phyloP scores from a whole-genome alignment of 1,284 basidiomycete species.

The Rhodofomes roseus region DNA sequence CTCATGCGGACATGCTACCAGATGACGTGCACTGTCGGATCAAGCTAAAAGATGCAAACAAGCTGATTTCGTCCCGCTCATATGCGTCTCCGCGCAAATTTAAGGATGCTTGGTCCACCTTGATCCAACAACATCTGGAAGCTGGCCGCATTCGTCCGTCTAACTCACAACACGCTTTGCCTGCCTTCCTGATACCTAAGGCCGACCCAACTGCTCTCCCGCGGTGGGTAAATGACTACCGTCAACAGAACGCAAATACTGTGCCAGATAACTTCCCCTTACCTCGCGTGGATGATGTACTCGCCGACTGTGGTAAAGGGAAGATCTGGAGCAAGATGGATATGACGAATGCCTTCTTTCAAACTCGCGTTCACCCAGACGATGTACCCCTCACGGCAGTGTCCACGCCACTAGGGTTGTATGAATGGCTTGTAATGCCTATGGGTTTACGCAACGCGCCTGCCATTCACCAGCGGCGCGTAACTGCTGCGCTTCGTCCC shows the following conservation, averaged over 20 bases:
- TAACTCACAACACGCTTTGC: constrained; percentile 22
- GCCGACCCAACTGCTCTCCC: constrained; percentile 30
- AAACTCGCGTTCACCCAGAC: constrained; percentile 24
- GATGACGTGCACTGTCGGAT: not conserved
- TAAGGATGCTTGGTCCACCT: constrained; percentile 3
- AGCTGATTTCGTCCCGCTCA: not conserved
- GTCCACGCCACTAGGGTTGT: constrained; percentile 7
- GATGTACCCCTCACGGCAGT: constrained; percentile 1
- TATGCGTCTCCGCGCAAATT: constrained; percentile 1
- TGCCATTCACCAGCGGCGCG: constrained; percentile 10
- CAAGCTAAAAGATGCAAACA: not conserved
- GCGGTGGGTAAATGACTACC: constrained; percentile 26
- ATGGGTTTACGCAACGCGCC: constrained; percentile 9
- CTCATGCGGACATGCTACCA: not conserved
- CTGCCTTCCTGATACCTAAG: constrained; percentile 37
- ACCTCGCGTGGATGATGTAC: constrained; percentile 34
- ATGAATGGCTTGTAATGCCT: constrained; percentile 9
- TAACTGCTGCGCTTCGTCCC: constrained; percentile 6
- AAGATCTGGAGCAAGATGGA: constrained; percentile 34
- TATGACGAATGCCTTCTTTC: constrained; percentile 41
- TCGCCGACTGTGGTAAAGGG: constrained; percentile 28
- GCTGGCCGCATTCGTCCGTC: constrained; percentile 14
- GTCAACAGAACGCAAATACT: no score
- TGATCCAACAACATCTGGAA: constrained; percentile 13
- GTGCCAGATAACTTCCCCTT: constrained; percentile 26